Percentiles rank a stretch among this genome's conserved stretches.
phyloP scores from a whole-genome alignment of 805 yeast genomes.

The Candida chilensis region DNA sequence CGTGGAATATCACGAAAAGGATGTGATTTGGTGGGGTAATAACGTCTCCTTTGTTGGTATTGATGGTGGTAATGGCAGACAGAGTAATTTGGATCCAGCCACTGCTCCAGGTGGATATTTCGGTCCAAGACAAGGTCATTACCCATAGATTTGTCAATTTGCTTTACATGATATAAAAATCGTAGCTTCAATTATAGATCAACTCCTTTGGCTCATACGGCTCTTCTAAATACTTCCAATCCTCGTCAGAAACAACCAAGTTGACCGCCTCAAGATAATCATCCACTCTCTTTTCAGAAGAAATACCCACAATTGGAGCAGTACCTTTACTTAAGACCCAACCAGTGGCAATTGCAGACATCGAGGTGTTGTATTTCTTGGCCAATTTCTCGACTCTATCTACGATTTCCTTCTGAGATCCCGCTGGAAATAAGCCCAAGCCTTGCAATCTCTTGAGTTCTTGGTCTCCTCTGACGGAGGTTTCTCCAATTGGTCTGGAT shows the following conservation, averaged over 20 bases:
- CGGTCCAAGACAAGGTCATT: too few relatives aligned
- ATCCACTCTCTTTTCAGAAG: constrained; percentile 36
- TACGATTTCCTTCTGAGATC: constrained; percentile 23
- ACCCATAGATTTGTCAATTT: too few relatives aligned
- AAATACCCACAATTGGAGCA: constrained; percentile 47
- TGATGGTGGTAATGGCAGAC: too few relatives aligned
- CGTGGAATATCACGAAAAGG: constrained; percentile 16
- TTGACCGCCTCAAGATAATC: constrained; percentile 37
- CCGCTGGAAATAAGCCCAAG: constrained; percentile 3
- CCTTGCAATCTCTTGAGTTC: too few relatives aligned
- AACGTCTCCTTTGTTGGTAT: constrained; percentile 1
- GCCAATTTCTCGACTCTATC: constrained; percentile 49
- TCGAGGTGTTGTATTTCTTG: constrained; percentile 30
- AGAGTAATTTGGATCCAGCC: too few relatives aligned
- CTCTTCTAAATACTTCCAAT: constrained; percentile 24
- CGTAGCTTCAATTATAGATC: too few relatives aligned
- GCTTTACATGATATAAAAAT: too few relatives aligned
- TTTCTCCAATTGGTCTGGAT: constrained; percentile 30
- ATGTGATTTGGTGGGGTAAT: constrained; percentile 33
- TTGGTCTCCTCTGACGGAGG: too few relatives aligned
- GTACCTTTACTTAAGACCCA: constrained; percentile 46
- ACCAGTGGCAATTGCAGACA: constrained; percentile 46
- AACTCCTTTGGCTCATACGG: constrained; percentile 19
- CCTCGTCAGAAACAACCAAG: constrained; percentile 26
- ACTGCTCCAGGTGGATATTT: too few relatives aligned